Evolutionary conservation across 495 filamentous ascomycete species (phyloP).

Genomic region (Aspergillus sclerotiicarbonarius): DNA sequence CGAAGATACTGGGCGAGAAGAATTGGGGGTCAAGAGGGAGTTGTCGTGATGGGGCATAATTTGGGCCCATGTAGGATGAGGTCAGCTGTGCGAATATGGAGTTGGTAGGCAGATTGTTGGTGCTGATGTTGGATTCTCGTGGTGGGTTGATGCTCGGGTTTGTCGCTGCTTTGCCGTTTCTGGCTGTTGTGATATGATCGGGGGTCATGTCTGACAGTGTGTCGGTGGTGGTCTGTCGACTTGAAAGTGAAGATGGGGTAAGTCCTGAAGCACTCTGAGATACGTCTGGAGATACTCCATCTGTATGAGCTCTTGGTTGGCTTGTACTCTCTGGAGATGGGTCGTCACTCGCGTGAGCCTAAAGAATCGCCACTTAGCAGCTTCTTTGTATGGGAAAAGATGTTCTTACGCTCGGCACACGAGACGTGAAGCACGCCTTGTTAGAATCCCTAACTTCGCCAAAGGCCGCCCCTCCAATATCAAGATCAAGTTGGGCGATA

Average conservation of each 20-base stretch:
- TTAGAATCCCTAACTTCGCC: constrained; percentile 12
- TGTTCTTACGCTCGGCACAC: not conserved
- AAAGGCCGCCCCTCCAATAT: constrained; percentile 67
- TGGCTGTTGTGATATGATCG: not conserved
- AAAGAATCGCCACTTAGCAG: not conserved
- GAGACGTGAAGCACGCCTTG: constrained; percentile 1
- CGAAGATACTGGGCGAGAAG: not conserved
- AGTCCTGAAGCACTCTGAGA: not conserved
- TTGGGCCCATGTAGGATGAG: not conserved
- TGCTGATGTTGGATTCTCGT: not conserved
- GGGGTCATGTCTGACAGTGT: not conserved
- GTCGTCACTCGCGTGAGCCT: not conserved
- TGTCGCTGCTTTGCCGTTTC: not conserved
- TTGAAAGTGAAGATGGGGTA: not conserved
- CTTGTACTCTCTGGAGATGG: not conserved
- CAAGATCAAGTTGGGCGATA: constrained; percentile 88
- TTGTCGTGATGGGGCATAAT: not conserved
- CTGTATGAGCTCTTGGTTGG: not conserved
- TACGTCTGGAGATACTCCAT: not conserved
- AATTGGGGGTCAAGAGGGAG: not conserved
- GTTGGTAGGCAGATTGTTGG: not conserved
- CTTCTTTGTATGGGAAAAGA: not conserved
- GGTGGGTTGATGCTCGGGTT: not conserved
- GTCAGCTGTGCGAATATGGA: not conserved
- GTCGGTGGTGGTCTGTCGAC: not conserved